These are phyloP conservation scores for Rosa persica DNA, from an alignment of 306 rosid genomes.

Conservation along the genomic window DNA sequence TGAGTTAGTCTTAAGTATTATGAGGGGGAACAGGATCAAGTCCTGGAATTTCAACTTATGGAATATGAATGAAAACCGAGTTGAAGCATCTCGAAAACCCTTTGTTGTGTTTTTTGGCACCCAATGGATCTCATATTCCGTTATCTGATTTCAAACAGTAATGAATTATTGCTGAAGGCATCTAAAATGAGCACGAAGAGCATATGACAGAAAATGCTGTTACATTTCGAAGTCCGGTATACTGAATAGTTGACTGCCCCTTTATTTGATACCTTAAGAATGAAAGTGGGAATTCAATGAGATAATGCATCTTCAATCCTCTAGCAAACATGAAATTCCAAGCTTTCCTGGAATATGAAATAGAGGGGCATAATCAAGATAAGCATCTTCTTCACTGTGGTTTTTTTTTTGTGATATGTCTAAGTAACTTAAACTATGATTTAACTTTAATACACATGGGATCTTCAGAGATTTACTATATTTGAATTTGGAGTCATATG, in stretches of 20 bases:
- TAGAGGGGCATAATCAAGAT: slow-evolving; percentile 14
- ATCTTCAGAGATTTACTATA: not conserved
- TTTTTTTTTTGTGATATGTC: not conserved
- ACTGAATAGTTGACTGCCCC: slow-evolving; percentile 1
- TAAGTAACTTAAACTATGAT: not conserved
- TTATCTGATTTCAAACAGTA: not conserved
- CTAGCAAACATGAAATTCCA: slow-evolving; percentile 24
- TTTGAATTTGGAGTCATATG: slow-evolving; percentile 9
- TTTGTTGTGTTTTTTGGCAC: not conserved
- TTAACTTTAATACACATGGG: slow-evolving; percentile 1
- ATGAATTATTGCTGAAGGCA: slow-evolving; percentile 23
- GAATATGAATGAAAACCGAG: slow-evolving; percentile 24
- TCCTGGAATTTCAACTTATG: slow-evolving; percentile 25
- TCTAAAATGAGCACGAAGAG: slow-evolving; percentile 4
- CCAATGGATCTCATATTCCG: not conserved
- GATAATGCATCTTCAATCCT: slow-evolving; percentile 20
- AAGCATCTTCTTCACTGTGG: slow-evolving; percentile 18
- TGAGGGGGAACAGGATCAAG: slow-evolving; percentile 34
- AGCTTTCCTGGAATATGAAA: slow-evolving; percentile 22
- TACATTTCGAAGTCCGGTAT: not conserved
- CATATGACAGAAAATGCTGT: not conserved
- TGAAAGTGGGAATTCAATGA: slow-evolving; percentile 18
- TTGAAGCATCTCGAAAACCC: slow-evolving; percentile 22
- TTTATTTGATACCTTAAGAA: slow-evolving; percentile 17
- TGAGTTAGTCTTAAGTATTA: slow-evolving; percentile 31